A percentile compares a stretch with the other conserved stretches of the same genome.
phyloP scores from a whole-genome alignment of 2,329 filamentous ascomycete species.

The Helotiales sp. region DNA sequence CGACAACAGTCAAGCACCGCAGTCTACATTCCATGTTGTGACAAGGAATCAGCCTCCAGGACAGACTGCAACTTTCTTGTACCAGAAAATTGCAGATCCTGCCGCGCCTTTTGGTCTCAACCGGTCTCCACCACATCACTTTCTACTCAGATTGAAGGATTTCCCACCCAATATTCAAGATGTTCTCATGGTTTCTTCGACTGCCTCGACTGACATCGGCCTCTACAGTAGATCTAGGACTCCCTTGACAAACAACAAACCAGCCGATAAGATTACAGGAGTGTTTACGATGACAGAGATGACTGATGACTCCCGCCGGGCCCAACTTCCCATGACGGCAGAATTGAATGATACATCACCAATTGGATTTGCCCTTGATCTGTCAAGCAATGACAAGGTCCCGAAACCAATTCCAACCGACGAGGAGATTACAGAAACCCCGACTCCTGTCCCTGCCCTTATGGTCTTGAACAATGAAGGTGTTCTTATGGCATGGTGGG shows the following conservation, averaged over 20 bases:
- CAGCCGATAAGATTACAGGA: conserved; percentile 59
- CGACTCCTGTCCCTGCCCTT: conserved; percentile 77
- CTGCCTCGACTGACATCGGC: conserved; percentile 75
- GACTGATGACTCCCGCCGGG: conserved; percentile 71
- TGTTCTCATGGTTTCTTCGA: conserved; percentile 78
- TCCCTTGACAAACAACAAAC: conserved; percentile 61
- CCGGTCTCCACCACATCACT: conserved; percentile 70
- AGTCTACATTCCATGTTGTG: conserved; percentile 78
- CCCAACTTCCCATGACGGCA: conserved; percentile 71
- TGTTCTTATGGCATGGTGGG: conserved; percentile 82
- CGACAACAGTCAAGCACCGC: conserved; percentile 51
- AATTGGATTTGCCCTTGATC: conserved; percentile 77
- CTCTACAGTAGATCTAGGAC: conserved; percentile 73
- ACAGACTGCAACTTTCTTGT: conserved; percentile 59
- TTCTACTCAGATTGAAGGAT: conserved; percentile 72
- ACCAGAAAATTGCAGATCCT: conserved; percentile 74
- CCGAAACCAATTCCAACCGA: conserved; percentile 68
- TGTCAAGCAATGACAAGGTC: conserved; percentile 81
- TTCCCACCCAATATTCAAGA: conserved; percentile 82
- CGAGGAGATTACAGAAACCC: conserved; percentile 77
- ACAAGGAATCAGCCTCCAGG: conserved; percentile 55
- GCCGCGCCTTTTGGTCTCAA: conserved; percentile 69
- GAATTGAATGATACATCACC: conserved; percentile 70
- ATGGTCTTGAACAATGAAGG: conserved; percentile 89
- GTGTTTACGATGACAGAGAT: conserved; percentile 74